These are phyloP conservation scores for Lavandula angustifolia DNA, from an alignment of 257 asterid species.

Conservation along the genomic window DNA sequence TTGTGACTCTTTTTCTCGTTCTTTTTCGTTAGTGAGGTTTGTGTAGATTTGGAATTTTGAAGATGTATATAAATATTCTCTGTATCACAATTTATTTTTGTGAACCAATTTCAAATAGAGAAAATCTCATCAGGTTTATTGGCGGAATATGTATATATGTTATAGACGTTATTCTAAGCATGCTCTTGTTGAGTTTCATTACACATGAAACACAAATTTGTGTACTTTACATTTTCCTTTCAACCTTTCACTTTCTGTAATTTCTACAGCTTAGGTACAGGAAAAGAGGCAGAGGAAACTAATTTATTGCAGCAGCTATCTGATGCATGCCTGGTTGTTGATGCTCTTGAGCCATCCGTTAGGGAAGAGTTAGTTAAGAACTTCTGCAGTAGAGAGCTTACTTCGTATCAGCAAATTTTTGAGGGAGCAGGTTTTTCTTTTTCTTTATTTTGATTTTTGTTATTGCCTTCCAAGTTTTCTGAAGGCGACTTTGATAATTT, in stretches of 20 bases:
- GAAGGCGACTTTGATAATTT: conserved; percentile 26
- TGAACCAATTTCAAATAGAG: conserved; percentile 1
- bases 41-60: conserved; percentile 21
- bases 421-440: conserved; percentile 90
- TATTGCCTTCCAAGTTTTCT: conserved; percentile 20
- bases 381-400: conserved; percentile 90
- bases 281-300: conserved; percentile 89
- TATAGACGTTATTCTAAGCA: conserved; percentile 19
- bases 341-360: conserved; percentile 98
- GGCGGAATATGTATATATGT: conserved; percentile 20
- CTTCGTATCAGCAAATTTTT: conserved; percentile 93
- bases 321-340: conserved; percentile 96
- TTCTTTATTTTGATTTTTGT: conserved; percentile 6
- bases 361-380: conserved; percentile 92
- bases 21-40: conserved; percentile 13
- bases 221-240: conserved; percentile 13
- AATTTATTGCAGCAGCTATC: conserved; percentile 90
- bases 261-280: conserved; percentile 87
- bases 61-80: conserved; percentile 4
- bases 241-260: conserved; percentile 23
- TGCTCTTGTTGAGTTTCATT: conserved; percentile 19
- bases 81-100: background rate
- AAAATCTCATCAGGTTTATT: background rate
- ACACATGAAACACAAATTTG: conserved; percentile 7
- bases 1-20: background rate